Percentiles rank a stretch among this genome's conserved stretches.
Evolutionary conservation across 2,329 filamentous ascomycete species (phyloP).

Genomic region (Diaporthe batatas): DNA sequence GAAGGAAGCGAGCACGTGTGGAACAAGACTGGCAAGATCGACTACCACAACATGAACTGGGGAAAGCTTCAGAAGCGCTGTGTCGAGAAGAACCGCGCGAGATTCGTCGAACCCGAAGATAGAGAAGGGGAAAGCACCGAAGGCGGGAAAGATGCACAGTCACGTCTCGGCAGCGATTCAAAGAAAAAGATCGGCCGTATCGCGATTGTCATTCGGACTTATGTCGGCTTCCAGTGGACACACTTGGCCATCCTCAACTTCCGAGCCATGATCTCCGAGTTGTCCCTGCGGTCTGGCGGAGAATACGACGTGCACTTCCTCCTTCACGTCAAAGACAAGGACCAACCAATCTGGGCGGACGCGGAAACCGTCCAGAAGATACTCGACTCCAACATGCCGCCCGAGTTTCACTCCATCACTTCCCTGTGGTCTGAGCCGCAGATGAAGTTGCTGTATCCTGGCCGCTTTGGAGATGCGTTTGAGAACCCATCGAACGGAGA

Average conservation of each 20-base stretch:
- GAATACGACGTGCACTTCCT: slow-evolving; percentile 89
- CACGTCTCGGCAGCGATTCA: slow-evolving; percentile 26
- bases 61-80: slow-evolving; percentile 66
- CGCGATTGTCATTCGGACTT: slow-evolving; percentile 84
- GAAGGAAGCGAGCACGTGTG: slow-evolving; percentile 75
- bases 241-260: slow-evolving; percentile 84
- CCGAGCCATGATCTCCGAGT: slow-evolving; percentile 83
- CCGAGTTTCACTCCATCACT: slow-evolving; percentile 83
- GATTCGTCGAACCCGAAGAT: slow-evolving; percentile 65
- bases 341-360: slow-evolving; percentile 85
- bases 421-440: slow-evolving; percentile 88
- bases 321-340: slow-evolving; percentile 85
- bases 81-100: slow-evolving; percentile 71
- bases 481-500: slow-evolving; percentile 68
- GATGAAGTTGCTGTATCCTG: slow-evolving; percentile 82
- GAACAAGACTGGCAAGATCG: slow-evolving; percentile 66
- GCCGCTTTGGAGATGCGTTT: slow-evolving; percentile 77
- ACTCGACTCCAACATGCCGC: slow-evolving; percentile 75
- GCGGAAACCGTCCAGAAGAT: slow-evolving; percentile 79
- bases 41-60: slow-evolving; percentile 70
- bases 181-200: slow-evolving; percentile 69
- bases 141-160: slow-evolving; percentile 26
- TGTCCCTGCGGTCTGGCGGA: slow-evolving; percentile 81
- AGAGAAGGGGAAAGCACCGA: slow-evolving; percentile 42
- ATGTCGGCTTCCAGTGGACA: slow-evolving; percentile 84